phyloP scores from a whole-genome alignment of 306 rosid genomes.

The Elaeagnus macrophylla region DNA sequence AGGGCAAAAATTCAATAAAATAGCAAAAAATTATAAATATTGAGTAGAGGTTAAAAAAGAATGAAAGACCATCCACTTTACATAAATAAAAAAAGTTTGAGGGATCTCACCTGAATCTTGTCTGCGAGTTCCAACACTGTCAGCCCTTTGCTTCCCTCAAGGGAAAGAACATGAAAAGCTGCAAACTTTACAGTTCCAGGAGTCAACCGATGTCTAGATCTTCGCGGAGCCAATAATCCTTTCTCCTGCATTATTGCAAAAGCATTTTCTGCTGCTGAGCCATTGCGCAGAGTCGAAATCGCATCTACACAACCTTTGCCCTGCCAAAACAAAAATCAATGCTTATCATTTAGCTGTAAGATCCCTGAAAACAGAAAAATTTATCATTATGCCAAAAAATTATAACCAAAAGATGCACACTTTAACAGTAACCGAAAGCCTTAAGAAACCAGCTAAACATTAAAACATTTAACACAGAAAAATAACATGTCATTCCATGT shows the following conservation, averaged over 20 bases:
- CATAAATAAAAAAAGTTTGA: constrained; percentile 3
- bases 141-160: constrained; percentile 88
- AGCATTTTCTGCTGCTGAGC: constrained; percentile 97
- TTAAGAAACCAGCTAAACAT: neutral
- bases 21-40: constrained; percentile 5
- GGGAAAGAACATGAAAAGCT: constrained; percentile 94
- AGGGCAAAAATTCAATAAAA: constrained; percentile 1
- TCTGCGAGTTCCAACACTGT: constrained; percentile 93
- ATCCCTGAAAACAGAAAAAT: too few species aligned
- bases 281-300: constrained; percentile 84
- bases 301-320: constrained; percentile 70
- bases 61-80: neutral
- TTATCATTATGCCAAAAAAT: too few species aligned
- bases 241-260: constrained; percentile 87
- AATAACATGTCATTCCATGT: neutral
- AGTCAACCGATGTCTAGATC: constrained; percentile 91
- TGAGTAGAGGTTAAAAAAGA: neutral
- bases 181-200: constrained; percentile 99
- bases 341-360: constrained; percentile 12
- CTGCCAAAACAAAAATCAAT: constrained; percentile 28
- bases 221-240: constrained; percentile 82
- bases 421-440: neutral
- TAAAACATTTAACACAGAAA: neutral
- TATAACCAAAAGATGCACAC: neutral
- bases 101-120: constrained; percentile 73